Base-by-base conservation (phyloP, 106 monocot genomes). In the Iris macrosiphon region DNA sequence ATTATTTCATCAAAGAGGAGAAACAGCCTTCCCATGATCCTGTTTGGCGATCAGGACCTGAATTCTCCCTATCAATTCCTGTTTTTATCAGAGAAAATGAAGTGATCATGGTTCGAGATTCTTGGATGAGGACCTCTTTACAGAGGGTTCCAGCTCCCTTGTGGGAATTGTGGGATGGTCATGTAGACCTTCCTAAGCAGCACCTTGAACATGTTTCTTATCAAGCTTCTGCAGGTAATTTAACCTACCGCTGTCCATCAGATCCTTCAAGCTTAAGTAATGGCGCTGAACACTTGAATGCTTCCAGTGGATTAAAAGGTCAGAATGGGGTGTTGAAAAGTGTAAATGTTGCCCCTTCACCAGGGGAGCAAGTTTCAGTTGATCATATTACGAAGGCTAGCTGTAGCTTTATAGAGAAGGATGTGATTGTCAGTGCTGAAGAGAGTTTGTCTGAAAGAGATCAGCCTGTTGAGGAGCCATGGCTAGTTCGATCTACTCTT, bases 21-120 rank as follows among this genome's bases (percentile, higher is more conserved):
- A 66, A 63, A 5, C 41, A 71, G 6, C 38, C 64, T 56, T 68
- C 37, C 24, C 37, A 52, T 52, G 60, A 64, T 25, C 59, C 73
- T 60, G 21, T 85, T 53, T 89, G 95, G 85, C 75, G 89, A 28
- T 69, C 70, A 31, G 95, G 95, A 25, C 95, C 95, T 65, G 82
- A 69, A 35, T 79, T 76, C 42, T 95, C 76, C 27, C 43, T 95
- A 4, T 89, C 85, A 21, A 33, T 95, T 40, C 89, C 95, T 34
- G 38, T 60, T n/a, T 8, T 33, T 40, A 62, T 55, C 31, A 53
- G 24, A 65, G 63, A 74, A 59, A 63, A 68, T 69, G 59, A 95
- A 66, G 67, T 61, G 23, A 41, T 89, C 60, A 18, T 65, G 21
- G 85, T 95, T 26, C 77, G 76, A 58, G 95, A 95, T 79, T 74